Percentiles rank a stretch among this genome's conserved stretches.
Conservation (phyloP, 352 stramenopile species). For the Globisporangium rhizosaccharum region DNA sequence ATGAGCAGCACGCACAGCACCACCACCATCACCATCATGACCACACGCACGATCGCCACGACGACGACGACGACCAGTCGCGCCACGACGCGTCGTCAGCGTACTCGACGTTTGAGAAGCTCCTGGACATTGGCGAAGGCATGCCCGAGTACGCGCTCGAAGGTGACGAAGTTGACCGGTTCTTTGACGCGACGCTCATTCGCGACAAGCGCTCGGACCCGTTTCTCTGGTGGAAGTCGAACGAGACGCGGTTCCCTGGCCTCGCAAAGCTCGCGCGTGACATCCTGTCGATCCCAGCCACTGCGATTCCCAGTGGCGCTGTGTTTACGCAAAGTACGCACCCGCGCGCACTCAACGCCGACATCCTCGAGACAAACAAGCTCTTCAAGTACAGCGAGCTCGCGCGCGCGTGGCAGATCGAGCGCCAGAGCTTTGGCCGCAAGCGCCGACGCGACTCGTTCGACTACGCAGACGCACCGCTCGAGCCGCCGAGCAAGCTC, state of each 20-base stretch:
- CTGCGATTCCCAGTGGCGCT: slow-evolving; percentile 54
- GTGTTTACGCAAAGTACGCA: slow-evolving; percentile 69
- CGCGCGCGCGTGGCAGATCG: slow-evolving; percentile 69
- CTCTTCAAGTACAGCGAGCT: slow-evolving; percentile 75
- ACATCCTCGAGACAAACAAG: slow-evolving; percentile 60
- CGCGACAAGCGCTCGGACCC: slow-evolving; percentile 75
- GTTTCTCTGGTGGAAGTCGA: slow-evolving; percentile 82
- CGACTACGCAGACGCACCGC: slow-evolving; percentile 55
- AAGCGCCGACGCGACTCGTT: slow-evolving; percentile 77
- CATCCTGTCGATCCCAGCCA: slow-evolving; percentile 69
- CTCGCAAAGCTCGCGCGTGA: slow-evolving; percentile 74
- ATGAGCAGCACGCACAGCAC: slow-evolving; percentile 26
- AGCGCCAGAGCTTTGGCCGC: slow-evolving; percentile 66
- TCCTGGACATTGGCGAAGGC: slow-evolving; percentile 75
- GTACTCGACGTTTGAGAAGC: slow-evolving; percentile 78
- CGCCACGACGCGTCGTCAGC: slow-evolving; percentile 58
- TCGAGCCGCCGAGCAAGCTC: slow-evolving; percentile 56
- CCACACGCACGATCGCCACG: too few relatives aligned
- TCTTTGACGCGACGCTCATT: slow-evolving; percentile 77
- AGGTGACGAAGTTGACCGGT: slow-evolving; percentile 74
- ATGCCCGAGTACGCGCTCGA: slow-evolving; percentile 76
- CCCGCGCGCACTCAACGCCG: slow-evolving; percentile 47
- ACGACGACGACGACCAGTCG: slow-evolving; percentile 23
- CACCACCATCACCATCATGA: neutral
- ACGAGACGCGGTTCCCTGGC: slow-evolving; percentile 65